A percentile compares a stretch with the other conserved stretches of the same genome.
Conservation (phyloP, 495 filamentous ascomycete species). For the Mycothermus thermophilus region DNA sequence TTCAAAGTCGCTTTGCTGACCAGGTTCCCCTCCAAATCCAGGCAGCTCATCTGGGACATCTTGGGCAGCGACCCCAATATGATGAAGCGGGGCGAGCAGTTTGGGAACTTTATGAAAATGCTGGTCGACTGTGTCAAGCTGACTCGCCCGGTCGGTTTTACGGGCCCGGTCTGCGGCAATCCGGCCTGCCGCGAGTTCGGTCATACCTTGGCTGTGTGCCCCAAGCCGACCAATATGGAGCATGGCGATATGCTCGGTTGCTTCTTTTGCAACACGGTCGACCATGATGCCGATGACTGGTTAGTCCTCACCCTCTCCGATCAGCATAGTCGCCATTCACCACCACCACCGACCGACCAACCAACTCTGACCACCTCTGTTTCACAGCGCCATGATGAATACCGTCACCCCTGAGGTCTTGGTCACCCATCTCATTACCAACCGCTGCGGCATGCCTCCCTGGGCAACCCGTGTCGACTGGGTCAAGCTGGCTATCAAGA, state of each 20-base stretch:
- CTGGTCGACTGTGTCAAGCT: background rate
- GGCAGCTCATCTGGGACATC: background rate
- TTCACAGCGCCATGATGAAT: slow-evolving; percentile 2
- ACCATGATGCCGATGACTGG: slow-evolving; percentile 5
- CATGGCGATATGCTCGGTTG: slow-evolving; percentile 3
- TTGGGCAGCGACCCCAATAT: background rate
- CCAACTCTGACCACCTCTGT: background rate
- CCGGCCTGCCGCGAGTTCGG: background rate
- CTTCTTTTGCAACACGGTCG: slow-evolving; percentile 4
- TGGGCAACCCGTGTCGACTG: slow-evolving; percentile 5
- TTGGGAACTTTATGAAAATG: background rate
- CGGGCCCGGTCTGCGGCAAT: slow-evolving; percentile 1
- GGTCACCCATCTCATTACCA: slow-evolving; percentile 2
- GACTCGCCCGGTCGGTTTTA: background rate
- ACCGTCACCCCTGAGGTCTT: background rate
- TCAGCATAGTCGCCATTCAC: too few species aligned
- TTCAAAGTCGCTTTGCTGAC: too few species aligned
- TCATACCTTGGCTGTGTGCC: slow-evolving; percentile 3
- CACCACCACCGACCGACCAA: background rate
- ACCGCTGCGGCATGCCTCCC: slow-evolving; percentile 2
- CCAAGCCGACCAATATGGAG: background rate
- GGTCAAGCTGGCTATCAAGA: slow-evolving; percentile 1
- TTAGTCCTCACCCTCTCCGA: background rate
- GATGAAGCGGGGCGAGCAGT: background rate
- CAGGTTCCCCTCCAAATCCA: too few species aligned